These are phyloP conservation scores for Saitoella complicata DNA, from an alignment of 805 yeast species.

Conservation along the genomic window DNA sequence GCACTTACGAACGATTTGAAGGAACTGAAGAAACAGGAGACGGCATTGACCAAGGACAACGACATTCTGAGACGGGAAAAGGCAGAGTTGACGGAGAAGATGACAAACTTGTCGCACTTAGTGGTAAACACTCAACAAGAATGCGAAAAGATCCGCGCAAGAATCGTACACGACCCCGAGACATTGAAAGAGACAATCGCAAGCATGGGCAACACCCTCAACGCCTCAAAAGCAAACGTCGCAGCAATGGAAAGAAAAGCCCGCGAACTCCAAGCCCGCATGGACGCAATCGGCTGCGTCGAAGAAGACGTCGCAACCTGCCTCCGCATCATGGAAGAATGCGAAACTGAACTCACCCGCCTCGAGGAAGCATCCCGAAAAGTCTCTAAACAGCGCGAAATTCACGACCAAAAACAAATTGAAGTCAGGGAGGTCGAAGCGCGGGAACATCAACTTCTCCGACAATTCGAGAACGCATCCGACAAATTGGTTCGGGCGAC, in stretches of 20 bases:
- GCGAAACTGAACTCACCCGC: conserved; percentile 30
- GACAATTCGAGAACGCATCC: conserved; percentile 33
- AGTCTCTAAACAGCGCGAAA: conserved; percentile 26
- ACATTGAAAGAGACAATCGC: conserved; percentile 35
- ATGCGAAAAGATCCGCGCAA: conserved; percentile 41
- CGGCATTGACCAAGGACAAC: conserved; percentile 1
- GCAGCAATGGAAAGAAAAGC: conserved; percentile 31
- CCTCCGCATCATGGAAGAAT: conserved; percentile 32
- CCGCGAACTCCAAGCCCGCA: conserved; percentile 35
- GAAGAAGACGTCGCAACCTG: conserved; percentile 31
- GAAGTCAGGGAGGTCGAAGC: conserved; percentile 28
- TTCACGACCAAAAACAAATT: conserved; percentile 24
- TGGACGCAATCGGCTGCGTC: conserved; percentile 41
- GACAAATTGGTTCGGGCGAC: conserved; percentile 32
- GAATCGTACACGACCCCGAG: conserved; percentile 44
- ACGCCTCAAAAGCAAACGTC: conserved; percentile 25
- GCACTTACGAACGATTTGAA: conserved; percentile 2
- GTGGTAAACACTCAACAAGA: conserved; percentile 29
- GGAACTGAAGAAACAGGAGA: conserved; percentile 5
- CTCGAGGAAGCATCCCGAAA: conserved; percentile 28
- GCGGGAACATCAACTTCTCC: conserved; percentile 27
- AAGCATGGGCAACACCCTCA: conserved; percentile 33
- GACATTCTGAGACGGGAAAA: not conserved
- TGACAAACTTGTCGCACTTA: not conserved
- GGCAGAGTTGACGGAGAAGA: not conserved